Base-by-base conservation (phyloP, 2,329 filamentous ascomycete species). In the Ophiobolus disseminans region DNA sequence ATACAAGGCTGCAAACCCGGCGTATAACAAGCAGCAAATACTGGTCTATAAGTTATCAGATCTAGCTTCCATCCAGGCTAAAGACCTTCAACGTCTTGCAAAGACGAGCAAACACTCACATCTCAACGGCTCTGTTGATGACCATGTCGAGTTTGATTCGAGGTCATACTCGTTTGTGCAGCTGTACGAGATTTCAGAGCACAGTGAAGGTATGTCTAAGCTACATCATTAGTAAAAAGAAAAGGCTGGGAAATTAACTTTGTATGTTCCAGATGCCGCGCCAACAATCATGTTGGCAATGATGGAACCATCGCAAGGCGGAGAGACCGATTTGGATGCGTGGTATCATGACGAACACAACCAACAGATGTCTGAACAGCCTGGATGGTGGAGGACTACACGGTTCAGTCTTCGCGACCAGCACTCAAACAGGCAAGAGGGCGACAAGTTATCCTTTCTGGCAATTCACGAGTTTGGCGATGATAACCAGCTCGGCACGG, bases 311-410 rank as follows among this genome's bases (percentile, higher is more conserved):
- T 16, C 42, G 4, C 38, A 55, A 3, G 60, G 57, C 5, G 56
- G 57, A 2, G 66, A 60, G 13, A 46, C 30, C 4, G 63, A 70
- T 7, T 46, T 70, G 4, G 65, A 69, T 23, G 53, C 53, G 5
- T 69, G 67, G 66, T 71, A 71, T 35, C 51, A 64, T 4, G 49
- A 68, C 19, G 68, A 72, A 32, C 66, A 71, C 35, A 68, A 70
- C 11, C 48, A 68, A 38, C 64, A 70, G 30, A 69, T 71, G 60
- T 65, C 61, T 4, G 45, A 63, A 28, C 48, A 72, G 43, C 63
- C 63, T 1, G 65, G 62, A 4, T 68, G 58, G 55, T 53, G 55
- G 16, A 63, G 66, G 3, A 64, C 66, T 3, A 58, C 53, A 13
- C 60, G 64, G 2, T 69, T 55, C 35, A 56, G 40, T 23, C 51